These are phyloP conservation scores for Vitis hybrid DNA, from an alignment of 177 flowering plant genomes.

Conservation along the genomic window DNA sequence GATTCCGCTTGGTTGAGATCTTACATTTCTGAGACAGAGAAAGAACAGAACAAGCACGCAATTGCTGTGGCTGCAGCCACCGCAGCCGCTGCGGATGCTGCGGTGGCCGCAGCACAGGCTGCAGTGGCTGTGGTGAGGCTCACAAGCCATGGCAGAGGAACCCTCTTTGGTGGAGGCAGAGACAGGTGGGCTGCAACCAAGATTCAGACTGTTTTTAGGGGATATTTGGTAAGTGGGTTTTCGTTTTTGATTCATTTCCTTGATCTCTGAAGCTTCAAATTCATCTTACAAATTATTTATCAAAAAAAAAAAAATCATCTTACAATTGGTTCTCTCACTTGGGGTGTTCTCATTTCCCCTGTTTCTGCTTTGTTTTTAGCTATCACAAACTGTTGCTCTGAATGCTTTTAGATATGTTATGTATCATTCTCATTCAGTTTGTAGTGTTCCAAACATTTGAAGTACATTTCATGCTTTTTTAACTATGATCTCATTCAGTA, in stretches of 20 bases:
- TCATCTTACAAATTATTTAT: background rate
- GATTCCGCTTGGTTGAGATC: constrained; percentile 48
- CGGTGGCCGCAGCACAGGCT: constrained; percentile 70
- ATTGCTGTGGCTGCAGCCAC: constrained; percentile 80
- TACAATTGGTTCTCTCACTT: background rate
- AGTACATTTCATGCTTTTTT: constrained; percentile 8
- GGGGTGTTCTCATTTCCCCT: background rate
- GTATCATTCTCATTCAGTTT: too few species aligned
- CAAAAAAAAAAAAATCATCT: background rate
- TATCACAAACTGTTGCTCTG: background rate
- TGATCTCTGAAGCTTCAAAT: constrained; percentile 1
- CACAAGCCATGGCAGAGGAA: constrained; percentile 51
- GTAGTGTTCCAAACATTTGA: background rate
- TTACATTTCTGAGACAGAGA: constrained; percentile 40
- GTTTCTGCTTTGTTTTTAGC: background rate
- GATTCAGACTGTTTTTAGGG: constrained; percentile 60
- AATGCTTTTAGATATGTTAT: background rate
- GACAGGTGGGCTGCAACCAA: constrained; percentile 53
- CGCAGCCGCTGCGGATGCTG: constrained; percentile 68
- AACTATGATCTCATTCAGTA: constrained; percentile 1
- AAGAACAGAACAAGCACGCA: constrained; percentile 69
- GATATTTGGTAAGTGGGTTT: constrained; percentile 52
- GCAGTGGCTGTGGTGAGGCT: constrained; percentile 66
- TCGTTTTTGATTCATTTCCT: background rate
- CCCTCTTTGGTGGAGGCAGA: constrained; percentile 27